Percentiles rank a stretch among this genome's conserved stretches.
Conservation (phyloP, 495 filamentous ascomycete genomes). For the Stereocaulon alpinum region DNA sequence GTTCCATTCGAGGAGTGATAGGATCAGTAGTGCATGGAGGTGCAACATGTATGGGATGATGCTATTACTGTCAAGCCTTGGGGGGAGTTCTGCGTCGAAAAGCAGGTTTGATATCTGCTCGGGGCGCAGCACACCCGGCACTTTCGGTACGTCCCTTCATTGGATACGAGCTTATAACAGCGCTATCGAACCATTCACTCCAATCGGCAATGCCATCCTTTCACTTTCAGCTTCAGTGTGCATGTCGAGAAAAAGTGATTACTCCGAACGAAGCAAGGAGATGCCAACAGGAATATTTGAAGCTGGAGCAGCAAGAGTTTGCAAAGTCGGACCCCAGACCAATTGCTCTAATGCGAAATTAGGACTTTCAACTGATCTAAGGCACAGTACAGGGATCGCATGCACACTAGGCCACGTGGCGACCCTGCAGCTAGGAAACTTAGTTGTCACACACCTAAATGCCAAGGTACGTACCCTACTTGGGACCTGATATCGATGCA, state of each 20-base stretch:
- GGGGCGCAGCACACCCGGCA: constrained; percentile 5
- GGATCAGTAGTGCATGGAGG: background rate
- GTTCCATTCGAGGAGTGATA: background rate
- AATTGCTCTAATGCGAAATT: background rate
- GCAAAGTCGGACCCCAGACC: background rate
- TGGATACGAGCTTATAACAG: constrained; percentile 2
- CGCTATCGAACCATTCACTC: background rate
- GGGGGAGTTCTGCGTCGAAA: background rate
- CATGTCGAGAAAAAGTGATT: background rate
- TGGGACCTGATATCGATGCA: background rate
- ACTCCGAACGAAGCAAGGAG: background rate
- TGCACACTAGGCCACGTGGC: constrained; percentile 11
- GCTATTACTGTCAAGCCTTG: background rate
- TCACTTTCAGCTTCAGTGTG: background rate
- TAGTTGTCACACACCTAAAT: background rate
- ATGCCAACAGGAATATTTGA: background rate
- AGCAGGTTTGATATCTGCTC: constrained; percentile 2
- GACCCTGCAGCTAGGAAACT: constrained; percentile 1
- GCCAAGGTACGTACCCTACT: no score
- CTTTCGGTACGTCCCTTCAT: constrained; percentile 1
- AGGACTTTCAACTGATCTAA: background rate
- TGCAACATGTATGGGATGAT: background rate
- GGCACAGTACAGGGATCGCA: constrained; percentile 9
- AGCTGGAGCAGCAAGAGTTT: background rate
- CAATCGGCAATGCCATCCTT: background rate